Conservation (phyloP, 495 filamentous ascomycete genomes). For the Haplographium delicatum region DNA sequence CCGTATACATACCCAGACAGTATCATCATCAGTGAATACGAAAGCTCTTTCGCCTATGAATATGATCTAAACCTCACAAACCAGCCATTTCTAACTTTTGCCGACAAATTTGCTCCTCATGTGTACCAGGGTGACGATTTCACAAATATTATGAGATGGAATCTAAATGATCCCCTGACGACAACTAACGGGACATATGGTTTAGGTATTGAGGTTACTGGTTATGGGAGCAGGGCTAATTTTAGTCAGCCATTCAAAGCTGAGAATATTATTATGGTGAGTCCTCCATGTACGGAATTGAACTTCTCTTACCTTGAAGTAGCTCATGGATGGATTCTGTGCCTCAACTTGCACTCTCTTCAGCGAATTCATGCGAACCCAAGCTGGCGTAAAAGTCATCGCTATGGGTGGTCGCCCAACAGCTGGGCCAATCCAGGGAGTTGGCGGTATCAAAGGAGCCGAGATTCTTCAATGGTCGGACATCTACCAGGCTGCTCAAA, state of each 20-base stretch:
- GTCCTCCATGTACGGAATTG: background rate
- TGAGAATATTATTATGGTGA: slow-evolving; percentile 9
- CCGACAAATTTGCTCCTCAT: slow-evolving; percentile 20
- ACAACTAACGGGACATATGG: slow-evolving; percentile 19
- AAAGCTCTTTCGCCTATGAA: slow-evolving; percentile 20
- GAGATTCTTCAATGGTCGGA: slow-evolving; percentile 9
- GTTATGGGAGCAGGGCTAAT: slow-evolving; percentile 35
- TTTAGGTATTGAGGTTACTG: slow-evolving; percentile 33
- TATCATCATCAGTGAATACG: background rate
- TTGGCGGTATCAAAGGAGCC: slow-evolving; percentile 55
- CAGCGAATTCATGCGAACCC: slow-evolving; percentile 47
- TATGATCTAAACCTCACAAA: slow-evolving; percentile 21
- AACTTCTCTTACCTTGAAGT: background rate
- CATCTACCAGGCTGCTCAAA: slow-evolving; percentile 14
- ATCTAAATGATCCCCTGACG: slow-evolving; percentile 21
- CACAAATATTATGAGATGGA: slow-evolving; percentile 18
- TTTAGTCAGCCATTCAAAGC: slow-evolving; percentile 36
- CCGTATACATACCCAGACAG: slow-evolving; percentile 6
- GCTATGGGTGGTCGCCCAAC: slow-evolving; percentile 56
- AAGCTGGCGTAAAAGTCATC: slow-evolving; percentile 53
- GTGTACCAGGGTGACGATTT: slow-evolving; percentile 10
- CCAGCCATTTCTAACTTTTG: slow-evolving; percentile 17
- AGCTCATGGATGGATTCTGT: slow-evolving; percentile 54
- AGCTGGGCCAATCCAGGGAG: slow-evolving; percentile 54
- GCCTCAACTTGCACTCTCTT: slow-evolving; percentile 60